phyloP scores from a whole-genome alignment of 2,329 filamentous ascomycete genomes.

The Meredithiella fracta region DNA sequence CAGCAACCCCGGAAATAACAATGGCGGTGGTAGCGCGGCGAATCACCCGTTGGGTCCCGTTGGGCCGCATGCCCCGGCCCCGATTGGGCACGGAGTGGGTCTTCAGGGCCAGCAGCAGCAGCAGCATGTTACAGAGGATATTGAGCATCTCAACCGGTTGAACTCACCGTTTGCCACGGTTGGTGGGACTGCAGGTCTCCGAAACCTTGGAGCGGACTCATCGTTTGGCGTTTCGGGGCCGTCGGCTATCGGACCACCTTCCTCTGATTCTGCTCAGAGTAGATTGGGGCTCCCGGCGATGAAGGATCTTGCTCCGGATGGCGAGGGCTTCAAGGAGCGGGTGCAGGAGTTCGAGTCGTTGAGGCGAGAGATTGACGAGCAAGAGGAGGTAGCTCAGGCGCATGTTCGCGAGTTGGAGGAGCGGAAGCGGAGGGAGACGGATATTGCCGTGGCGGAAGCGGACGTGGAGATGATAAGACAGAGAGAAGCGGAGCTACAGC shows the following conservation, averaged over 20 bases:
- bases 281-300: slow-evolving; percentile 27
- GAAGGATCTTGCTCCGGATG: slow-evolving; percentile 35
- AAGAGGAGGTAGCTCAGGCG: slow-evolving; percentile 15
- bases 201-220: not conserved
- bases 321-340: slow-evolving; percentile 49
- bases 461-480: slow-evolving; percentile 36
- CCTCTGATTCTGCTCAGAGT: not conserved
- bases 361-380: slow-evolving; percentile 39
- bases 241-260: not conserved
- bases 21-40: not conserved
- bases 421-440: slow-evolving; percentile 17
- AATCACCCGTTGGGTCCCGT: not conserved
- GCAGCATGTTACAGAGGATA: not conserved
- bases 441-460: not conserved
- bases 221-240: not conserved
- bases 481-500: not conserved
- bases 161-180: not conserved
- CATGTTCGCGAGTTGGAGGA: slow-evolving; percentile 33
- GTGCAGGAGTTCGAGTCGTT: slow-evolving; percentile 71
- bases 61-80: not conserved
- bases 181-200: not conserved
- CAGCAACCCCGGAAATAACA: not conserved
- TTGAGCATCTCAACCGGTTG: not conserved
- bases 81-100: not conserved
- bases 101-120: not conserved